Conservation (phyloP, 768 basidiomycete species). For the Daedaleopsis nitida region DNA sequence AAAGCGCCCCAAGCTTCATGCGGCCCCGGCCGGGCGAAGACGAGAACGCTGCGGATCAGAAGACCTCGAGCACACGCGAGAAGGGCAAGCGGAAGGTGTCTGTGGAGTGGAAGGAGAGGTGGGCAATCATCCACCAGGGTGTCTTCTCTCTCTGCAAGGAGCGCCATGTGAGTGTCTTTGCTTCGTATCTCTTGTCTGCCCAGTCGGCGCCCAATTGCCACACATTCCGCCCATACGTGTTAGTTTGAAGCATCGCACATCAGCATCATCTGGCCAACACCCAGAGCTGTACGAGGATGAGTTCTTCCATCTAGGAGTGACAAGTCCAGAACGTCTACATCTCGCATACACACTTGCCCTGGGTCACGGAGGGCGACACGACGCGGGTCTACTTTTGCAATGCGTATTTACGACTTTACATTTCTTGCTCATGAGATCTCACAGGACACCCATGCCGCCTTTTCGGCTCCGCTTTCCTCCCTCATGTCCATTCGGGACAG, state of each 20-base stretch:
- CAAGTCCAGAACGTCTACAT: too few relatives aligned
- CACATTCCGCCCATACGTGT: too few relatives aligned
- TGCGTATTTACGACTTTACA: too few relatives aligned
- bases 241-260: too few relatives aligned
- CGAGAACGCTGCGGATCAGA: conserved; percentile 3
- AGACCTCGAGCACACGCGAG: neutral
- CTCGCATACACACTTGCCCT: too few relatives aligned
- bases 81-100: conserved; percentile 31
- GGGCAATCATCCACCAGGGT: conserved; percentile 63
- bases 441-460: conserved; percentile 43
- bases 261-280: too few relatives aligned
- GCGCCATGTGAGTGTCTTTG: conserved; percentile 44
- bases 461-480: conserved; percentile 41
- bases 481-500: conserved; percentile 47
- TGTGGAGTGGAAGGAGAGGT: conserved; percentile 64
- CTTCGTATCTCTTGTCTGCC: neutral
- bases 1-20: conserved; percentile 5
- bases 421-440: neutral
- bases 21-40: conserved; percentile 5
- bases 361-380: too few relatives aligned
- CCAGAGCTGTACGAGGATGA: too few relatives aligned
- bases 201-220: neutral
- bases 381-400: too few relatives aligned
- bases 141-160: conserved; percentile 55
- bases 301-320: neutral